Conservation (phyloP, 306 rosid genomes). For the Quercus robur region DNA sequence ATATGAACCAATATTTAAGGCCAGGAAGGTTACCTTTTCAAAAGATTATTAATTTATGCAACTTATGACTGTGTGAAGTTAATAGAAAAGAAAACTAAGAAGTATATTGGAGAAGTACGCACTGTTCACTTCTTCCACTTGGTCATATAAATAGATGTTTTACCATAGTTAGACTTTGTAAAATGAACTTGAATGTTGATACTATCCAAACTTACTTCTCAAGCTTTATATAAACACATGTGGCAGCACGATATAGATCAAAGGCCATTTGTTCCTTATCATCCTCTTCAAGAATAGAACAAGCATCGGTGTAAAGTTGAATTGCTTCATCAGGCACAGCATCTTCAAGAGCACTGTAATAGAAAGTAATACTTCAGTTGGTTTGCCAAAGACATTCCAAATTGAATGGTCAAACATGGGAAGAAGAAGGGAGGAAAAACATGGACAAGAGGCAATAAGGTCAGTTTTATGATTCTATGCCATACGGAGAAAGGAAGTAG, state of each 20-base stretch:
- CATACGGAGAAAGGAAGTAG: neutral
- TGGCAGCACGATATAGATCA: conserved; percentile 83
- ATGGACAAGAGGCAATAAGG: neutral
- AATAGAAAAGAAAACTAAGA: neutral
- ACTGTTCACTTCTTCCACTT: conserved; percentile 11
- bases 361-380: neutral
- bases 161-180: neutral
- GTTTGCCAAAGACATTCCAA: neutral
- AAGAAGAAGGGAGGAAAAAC: neutral
- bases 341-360: conserved; percentile 82
- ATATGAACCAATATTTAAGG: neutral
- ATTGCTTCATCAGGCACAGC: conserved; percentile 77
- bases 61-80: neutral
- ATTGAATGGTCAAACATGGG: neutral
- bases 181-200: neutral
- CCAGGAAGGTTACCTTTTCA: neutral
- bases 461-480: neutral
- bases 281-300: conserved; percentile 85
- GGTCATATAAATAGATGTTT: neutral
- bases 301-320: conserved; percentile 81
- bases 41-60: neutral
- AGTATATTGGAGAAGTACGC: neutral
- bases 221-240: conserved; percentile 64
- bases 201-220: conserved; percentile 68
- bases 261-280: conserved; percentile 94